Percentiles rank a stretch among this genome's conserved stretches.
These are phyloP conservation scores for Endocladia muricata DNA, from an alignment of 31 red algal species.

Conservation along the genomic window DNA sequence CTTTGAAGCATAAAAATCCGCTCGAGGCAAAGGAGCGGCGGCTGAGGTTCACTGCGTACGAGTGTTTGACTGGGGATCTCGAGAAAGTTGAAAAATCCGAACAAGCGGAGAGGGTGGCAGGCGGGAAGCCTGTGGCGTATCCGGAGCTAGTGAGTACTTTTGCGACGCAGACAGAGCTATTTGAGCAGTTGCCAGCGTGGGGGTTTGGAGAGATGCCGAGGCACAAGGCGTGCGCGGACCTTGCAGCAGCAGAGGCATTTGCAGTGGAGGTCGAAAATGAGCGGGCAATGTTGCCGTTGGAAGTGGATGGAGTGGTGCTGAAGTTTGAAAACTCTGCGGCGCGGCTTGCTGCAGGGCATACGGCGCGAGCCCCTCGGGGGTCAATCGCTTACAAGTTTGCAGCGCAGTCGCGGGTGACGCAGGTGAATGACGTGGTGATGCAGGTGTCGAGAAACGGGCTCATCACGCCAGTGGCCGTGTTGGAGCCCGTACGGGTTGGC, in stretches of 20 bases:
- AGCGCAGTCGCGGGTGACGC: slow-evolving; percentile 48
- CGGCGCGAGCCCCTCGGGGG: slow-evolving; percentile 62
- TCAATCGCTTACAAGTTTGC: slow-evolving; percentile 82
- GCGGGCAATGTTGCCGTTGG: slow-evolving; percentile 39
- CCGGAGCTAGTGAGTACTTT: slow-evolving; percentile 5
- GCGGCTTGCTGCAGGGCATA: slow-evolving; percentile 45
- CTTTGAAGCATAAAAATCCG: slow-evolving; percentile 71
- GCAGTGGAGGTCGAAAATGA: slow-evolving; percentile 38
- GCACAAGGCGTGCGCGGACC: slow-evolving; percentile 13
- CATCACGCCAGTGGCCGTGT: slow-evolving; percentile 83
- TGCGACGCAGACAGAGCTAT: slow-evolving; percentile 39
- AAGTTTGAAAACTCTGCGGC: slow-evolving; percentile 56
- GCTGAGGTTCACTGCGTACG: slow-evolving; percentile 76
- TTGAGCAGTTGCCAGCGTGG: slow-evolving; percentile 26
- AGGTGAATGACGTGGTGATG: slow-evolving; percentile 51
- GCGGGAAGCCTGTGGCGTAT: background rate
- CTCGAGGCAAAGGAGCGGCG: slow-evolving; percentile 27
- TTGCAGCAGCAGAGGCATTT: slow-evolving; percentile 32
- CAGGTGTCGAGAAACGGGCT: slow-evolving; percentile 78
- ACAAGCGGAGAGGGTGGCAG: background rate
- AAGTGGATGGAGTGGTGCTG: slow-evolving; percentile 76
- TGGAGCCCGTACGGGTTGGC: slow-evolving; percentile 63
- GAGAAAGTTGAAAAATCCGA: background rate
- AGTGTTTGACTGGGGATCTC: slow-evolving; percentile 32
- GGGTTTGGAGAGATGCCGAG: slow-evolving; percentile 63